phyloP scores from a whole-genome alignment of 345 rosid species.

The Lepidium sativum region DNA sequence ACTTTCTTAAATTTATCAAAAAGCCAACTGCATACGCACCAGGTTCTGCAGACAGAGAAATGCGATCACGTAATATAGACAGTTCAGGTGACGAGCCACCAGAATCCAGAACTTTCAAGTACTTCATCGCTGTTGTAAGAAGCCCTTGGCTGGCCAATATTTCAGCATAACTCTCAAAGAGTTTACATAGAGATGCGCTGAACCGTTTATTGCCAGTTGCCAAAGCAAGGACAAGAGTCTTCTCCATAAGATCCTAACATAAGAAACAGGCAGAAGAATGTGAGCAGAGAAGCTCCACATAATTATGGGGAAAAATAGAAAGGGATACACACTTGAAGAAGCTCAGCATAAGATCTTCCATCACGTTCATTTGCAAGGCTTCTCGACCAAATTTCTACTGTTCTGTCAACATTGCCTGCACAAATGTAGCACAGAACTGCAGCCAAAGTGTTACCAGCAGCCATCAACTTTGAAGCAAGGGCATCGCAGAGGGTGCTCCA shows the following conservation, averaged over 20 bases:
- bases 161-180: conserved; percentile 96
- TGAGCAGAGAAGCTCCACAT: conserved; percentile 1
- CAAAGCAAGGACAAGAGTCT: conserved; percentile 91
- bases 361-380: conserved; percentile 54
- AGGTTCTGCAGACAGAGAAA: conserved; percentile 60
- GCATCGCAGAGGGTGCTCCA: conserved; percentile 77
- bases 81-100: conserved; percentile 89
- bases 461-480: conserved; percentile 78
- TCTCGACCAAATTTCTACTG: conserved; percentile 98
- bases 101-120: conserved; percentile 81
- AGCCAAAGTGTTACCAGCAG: conserved; percentile 66
- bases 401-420: conserved; percentile 94
- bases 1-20: neutral
- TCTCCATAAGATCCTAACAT: conserved; percentile 95
- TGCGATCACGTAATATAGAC: conserved; percentile 69
- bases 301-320: conserved; percentile 6
- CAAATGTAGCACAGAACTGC: conserved; percentile 96
- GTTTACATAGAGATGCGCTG: conserved; percentile 85
- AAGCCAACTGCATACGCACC: conserved; percentile 35
- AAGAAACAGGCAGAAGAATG: conserved; percentile 17
- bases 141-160: conserved; percentile 96
- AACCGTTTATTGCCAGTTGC: conserved; percentile 90
- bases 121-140: conserved; percentile 74
- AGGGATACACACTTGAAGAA: conserved; percentile 66
- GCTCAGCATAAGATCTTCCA: conserved; percentile 78